Conservation (phyloP, 78 protist genomes). For the Dictyostelium purpureum region DNA sequence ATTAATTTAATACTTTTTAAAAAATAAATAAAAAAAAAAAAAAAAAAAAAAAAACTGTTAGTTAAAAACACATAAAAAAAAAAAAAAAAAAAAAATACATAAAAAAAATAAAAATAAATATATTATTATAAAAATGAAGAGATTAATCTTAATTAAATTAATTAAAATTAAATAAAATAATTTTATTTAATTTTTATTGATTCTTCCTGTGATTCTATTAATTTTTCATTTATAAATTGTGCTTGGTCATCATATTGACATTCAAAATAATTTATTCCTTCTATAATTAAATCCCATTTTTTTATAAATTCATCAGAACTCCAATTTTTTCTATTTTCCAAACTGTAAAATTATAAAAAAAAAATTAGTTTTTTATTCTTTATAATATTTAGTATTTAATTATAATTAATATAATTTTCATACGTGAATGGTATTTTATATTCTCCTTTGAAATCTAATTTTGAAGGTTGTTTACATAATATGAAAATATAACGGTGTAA, state of each 20-base stretch:
- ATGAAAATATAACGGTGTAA: constrained; percentile 27
- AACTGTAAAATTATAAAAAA: neutral
- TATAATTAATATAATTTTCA: constrained; percentile 1
- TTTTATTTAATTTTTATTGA: neutral
- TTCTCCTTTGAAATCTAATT: constrained; percentile 18
- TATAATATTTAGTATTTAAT: neutral
- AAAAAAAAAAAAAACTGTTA: too few species aligned
- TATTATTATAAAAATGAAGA: too few species aligned
- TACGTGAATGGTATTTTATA: constrained; percentile 33
- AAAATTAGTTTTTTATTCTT: neutral
- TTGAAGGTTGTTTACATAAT: constrained; percentile 12
- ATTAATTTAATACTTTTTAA: too few species aligned
- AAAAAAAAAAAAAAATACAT: too few species aligned
- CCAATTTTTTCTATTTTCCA: constrained; percentile 35
- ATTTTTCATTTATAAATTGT: neutral
- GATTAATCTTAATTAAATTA: too few species aligned
- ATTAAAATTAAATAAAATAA: too few species aligned
- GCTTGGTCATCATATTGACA: constrained; percentile 41
- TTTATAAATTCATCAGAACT: neutral
- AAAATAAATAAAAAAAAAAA: too few species aligned
- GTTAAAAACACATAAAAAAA: too few species aligned
- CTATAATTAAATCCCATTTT: neutral
- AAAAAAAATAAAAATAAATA: too few species aligned
- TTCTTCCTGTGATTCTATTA: neutral
- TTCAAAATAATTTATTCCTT: constrained; percentile 22